phyloP scores from a whole-genome alignment of 106 monocot species.

The Ottelia alismoides region DNA sequence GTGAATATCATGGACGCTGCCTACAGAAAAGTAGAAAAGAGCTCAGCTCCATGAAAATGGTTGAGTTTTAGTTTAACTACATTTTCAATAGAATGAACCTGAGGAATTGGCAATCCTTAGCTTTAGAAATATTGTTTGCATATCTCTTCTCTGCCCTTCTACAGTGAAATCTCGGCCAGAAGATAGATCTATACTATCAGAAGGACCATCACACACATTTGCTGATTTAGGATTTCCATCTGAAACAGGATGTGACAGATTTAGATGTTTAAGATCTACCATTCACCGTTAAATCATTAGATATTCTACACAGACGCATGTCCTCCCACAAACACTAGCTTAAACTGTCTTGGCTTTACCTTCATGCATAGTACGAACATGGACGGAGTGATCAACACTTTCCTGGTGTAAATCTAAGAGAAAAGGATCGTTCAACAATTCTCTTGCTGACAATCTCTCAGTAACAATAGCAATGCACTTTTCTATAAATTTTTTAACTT shows the following conservation, averaged over 20 bases:
- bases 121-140: constrained; percentile 43
- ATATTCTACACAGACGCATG: neutral
- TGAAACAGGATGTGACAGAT: too few relatives aligned
- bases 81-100: constrained; percentile 17
- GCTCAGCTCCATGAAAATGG: neutral
- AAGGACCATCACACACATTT: neutral
- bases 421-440: constrained; percentile 45
- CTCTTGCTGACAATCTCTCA: constrained; percentile 43
- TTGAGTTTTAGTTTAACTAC: neutral
- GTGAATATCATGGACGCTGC: constrained; percentile 46
- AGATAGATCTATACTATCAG: too few relatives aligned
- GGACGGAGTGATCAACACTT: neutral
- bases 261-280: neutral
- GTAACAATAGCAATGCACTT: constrained; percentile 47
- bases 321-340: neutral
- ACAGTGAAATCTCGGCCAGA: constrained; percentile 37
- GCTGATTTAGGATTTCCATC: too few relatives aligned
- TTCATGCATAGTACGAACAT: too few relatives aligned
- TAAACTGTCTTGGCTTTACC: too few relatives aligned
- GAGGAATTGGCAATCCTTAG: constrained; percentile 45
- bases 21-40: constrained; percentile 16
- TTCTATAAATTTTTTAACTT: constrained; percentile 38
- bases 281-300: neutral
- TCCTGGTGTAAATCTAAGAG: constrained; percentile 12
- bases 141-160: constrained; percentile 38